Evolutionary conservation across 2,329 filamentous ascomycete species (phyloP).

Genomic region (Periconia macrospinosa): DNA sequence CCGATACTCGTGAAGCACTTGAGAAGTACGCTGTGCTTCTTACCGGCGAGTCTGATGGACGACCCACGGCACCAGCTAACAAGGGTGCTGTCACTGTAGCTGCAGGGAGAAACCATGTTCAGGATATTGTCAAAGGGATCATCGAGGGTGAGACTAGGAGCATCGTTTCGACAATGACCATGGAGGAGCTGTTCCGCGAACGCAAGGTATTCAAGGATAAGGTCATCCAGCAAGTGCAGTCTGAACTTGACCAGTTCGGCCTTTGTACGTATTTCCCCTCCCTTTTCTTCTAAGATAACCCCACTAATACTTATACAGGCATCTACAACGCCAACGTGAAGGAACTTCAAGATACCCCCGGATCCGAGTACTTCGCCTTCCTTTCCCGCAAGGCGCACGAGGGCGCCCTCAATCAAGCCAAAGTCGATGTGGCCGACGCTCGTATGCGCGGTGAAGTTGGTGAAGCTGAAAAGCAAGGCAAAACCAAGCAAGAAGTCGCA

Average conservation of each 20-base stretch:
- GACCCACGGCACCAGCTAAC: slow-evolving; percentile 32
- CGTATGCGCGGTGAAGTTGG: slow-evolving; percentile 70
- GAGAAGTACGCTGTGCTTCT: slow-evolving; percentile 82
- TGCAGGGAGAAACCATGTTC: slow-evolving; percentile 66
- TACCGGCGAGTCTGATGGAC: slow-evolving; percentile 61
- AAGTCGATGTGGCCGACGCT: slow-evolving; percentile 62
- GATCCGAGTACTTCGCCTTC: slow-evolving; percentile 81
- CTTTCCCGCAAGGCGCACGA: slow-evolving; percentile 83
- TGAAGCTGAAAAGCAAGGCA: slow-evolving; percentile 75
- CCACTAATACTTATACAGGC: not conserved
- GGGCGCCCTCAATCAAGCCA: slow-evolving; percentile 79
- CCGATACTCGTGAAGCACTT: slow-evolving; percentile 69
- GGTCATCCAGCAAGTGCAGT: slow-evolving; percentile 66
- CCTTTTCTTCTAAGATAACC: not conserved
- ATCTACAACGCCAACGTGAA: slow-evolving; percentile 76
- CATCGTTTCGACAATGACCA: slow-evolving; percentile 85
- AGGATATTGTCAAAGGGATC: slow-evolving; percentile 85
- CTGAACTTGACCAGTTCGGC: slow-evolving; percentile 79
- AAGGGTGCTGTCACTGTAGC: slow-evolving; percentile 46
- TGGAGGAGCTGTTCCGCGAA: slow-evolving; percentile 85
- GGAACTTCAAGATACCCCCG: slow-evolving; percentile 80
- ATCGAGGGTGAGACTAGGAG: slow-evolving; percentile 87
- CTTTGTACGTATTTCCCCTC: slow-evolving; percentile 52
- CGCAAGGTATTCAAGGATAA: slow-evolving; percentile 76
- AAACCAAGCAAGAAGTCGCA: slow-evolving; percentile 82